A percentile compares a stretch with the other conserved stretches of the same genome.
Evolutionary conservation across 306 rosid genomes (phyloP).

Genomic region (Hippophae tibetana): DNA sequence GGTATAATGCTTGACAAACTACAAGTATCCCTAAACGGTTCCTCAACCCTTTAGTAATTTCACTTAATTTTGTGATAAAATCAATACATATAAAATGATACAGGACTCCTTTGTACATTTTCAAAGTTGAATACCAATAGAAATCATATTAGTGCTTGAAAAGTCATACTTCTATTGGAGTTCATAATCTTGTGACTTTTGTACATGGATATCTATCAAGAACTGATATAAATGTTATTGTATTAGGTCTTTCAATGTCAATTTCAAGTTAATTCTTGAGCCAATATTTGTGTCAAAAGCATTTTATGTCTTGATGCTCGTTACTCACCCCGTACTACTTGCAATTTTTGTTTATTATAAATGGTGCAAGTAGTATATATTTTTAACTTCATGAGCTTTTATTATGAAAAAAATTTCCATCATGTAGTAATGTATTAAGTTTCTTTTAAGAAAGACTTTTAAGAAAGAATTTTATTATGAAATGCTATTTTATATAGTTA

Average conservation of each 20-base stretch:
- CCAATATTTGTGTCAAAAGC: conserved; percentile 72
- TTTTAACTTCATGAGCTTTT: neutral
- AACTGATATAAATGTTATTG: conserved; percentile 24
- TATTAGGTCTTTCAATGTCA: conserved; percentile 89
- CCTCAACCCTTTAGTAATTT: neutral
- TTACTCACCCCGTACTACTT: conserved; percentile 55
- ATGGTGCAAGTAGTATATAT: conserved; percentile 74
- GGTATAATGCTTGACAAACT: conserved; percentile 39
- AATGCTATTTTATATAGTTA: too few species aligned
- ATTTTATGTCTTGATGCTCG: conserved; percentile 61
- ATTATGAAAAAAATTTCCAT: too few species aligned
- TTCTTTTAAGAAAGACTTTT: too few species aligned
- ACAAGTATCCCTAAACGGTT: conserved; percentile 13
- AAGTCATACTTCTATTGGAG: neutral
- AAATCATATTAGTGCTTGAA: neutral
- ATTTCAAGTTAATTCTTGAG: conserved; percentile 58
- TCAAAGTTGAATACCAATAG: too few species aligned
- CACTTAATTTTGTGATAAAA: conserved; percentile 1
- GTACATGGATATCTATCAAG: conserved; percentile 9
- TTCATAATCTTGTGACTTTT: neutral
- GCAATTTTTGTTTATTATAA: conserved; percentile 58
- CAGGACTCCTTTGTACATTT: too few species aligned
- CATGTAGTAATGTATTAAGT: too few species aligned
- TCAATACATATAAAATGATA: neutral
- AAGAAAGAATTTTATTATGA: too few species aligned